These are phyloP conservation scores for Calonectria honghensis DNA, from an alignment of 2,329 filamentous ascomycete genomes.

Conservation along the genomic window DNA sequence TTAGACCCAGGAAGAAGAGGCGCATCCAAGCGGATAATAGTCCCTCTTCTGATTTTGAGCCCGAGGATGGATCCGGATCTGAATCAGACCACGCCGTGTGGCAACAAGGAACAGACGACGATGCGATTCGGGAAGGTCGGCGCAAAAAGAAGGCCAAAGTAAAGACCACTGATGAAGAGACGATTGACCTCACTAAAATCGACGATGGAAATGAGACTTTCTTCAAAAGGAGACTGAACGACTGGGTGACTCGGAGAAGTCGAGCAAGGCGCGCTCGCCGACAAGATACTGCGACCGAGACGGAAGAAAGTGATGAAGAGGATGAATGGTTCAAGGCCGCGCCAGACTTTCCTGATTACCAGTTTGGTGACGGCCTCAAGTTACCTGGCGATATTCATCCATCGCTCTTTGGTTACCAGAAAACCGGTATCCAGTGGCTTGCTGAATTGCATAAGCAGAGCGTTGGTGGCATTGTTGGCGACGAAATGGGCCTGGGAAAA, in stretches of 20 bases:
- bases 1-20: slow-evolving; percentile 76
- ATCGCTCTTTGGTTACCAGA: slow-evolving; percentile 96
- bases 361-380: slow-evolving; percentile 83
- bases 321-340: slow-evolving; percentile 90
- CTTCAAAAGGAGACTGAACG: slow-evolving; percentile 84
- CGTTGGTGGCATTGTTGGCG: slow-evolving; percentile 95
- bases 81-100: slow-evolving; percentile 61
- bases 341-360: slow-evolving; percentile 85
- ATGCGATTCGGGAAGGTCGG: slow-evolving; percentile 61
- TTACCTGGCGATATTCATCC: slow-evolving; percentile 95
- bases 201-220: slow-evolving; percentile 93
- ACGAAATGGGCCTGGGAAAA: slow-evolving; percentile 99
- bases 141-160: slow-evolving; percentile 66
- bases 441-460: slow-evolving; percentile 92
- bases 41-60: slow-evolving; percentile 70
- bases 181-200: slow-evolving; percentile 74
- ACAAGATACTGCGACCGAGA: slow-evolving; percentile 60
- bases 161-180: slow-evolving; percentile 59
- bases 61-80: slow-evolving; percentile 56
- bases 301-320: slow-evolving; percentile 66
- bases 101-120: slow-evolving; percentile 64
- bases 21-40: slow-evolving; percentile 61
- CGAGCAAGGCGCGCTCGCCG: slow-evolving; percentile 64
- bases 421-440: slow-evolving; percentile 97
- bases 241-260: slow-evolving; percentile 79